Percentiles rank a stretch among this genome's conserved stretches.
These are phyloP conservation scores for Chlamydomonas eustigma DNA, from an alignment of 139 green algal genomes.

Conservation along the genomic window DNA sequence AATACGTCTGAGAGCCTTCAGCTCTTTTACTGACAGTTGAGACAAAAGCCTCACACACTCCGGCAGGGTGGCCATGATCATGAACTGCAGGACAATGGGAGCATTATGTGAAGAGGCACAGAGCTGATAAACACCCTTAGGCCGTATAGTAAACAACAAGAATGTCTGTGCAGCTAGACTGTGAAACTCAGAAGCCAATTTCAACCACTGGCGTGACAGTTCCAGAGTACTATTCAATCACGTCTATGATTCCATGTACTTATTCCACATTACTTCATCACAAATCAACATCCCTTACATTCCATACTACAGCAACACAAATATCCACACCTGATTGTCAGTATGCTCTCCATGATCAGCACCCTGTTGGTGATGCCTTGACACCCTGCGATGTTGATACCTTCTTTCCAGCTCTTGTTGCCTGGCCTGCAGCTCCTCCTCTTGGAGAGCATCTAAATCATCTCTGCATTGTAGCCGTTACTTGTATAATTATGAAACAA, in stretches of 20 bases:
- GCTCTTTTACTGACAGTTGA: neutral
- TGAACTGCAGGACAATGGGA: neutral
- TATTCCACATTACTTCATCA: neutral
- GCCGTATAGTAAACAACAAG: neutral
- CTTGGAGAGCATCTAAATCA: neutral
- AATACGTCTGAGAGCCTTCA: neutral
- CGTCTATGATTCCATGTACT: neutral
- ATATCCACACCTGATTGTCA: neutral
- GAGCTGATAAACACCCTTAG: neutral
- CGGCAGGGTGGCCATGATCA: constrained; percentile 3
- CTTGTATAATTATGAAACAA: no score
- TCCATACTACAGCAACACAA: no score
- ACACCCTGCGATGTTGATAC: neutral
- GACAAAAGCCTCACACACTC: constrained; percentile 1
- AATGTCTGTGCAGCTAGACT: no score
- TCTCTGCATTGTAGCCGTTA: no score
- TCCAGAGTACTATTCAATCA: no score
- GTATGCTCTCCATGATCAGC: neutral
- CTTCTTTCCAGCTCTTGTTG: neutral
- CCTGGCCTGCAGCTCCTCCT: neutral
- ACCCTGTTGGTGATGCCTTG: neutral
- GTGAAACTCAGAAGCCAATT: neutral
- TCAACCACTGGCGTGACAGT: neutral
- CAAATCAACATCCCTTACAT: no score
- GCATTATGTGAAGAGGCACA: neutral